A percentile compares a stretch with the other conserved stretches of the same genome.
Conservation (phyloP, 1,284 basidiomycete species). For the Neonothopanus nambi region DNA sequence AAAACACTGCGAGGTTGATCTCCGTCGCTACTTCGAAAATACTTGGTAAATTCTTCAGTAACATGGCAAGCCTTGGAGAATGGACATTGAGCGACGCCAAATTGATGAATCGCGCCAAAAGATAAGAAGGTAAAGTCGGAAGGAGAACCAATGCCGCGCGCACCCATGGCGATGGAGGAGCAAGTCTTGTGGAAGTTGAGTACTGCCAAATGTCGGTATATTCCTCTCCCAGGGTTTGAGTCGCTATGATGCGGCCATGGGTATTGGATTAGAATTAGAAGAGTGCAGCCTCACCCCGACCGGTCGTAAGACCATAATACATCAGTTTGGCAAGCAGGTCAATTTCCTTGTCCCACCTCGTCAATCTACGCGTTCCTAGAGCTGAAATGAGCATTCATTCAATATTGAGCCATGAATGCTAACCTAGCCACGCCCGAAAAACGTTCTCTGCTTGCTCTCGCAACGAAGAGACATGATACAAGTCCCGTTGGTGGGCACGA, state of each 20-base stretch:
- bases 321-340: constrained; percentile 70
- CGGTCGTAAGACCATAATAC: constrained; percentile 79
- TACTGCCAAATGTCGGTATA: constrained; percentile 87
- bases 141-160: constrained; percentile 65
- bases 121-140: constrained; percentile 61
- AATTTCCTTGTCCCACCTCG: constrained; percentile 79
- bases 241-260: constrained; percentile 42
- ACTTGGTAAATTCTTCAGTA: constrained; percentile 46
- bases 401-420: constrained; percentile 23
- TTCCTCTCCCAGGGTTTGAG: constrained; percentile 87
- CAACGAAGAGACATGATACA: constrained; percentile 74
- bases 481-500: constrained; percentile 83
- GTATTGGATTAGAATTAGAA: not conserved
- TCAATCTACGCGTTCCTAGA: constrained; percentile 84
- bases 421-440: constrained; percentile 78
- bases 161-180: constrained; percentile 46
- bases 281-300: constrained; percentile 54
- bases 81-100: constrained; percentile 29
- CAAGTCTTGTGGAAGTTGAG: constrained; percentile 38
- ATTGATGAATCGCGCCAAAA: constrained; percentile 54
- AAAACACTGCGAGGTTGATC: constrained; percentile 81
- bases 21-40: constrained; percentile 61
- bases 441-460: constrained; percentile 78
- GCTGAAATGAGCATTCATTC: not conserved
- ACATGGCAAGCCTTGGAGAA: constrained; percentile 36